Evolutionary conservation across 129 eudicot genomes (phyloP), one percentile per base, ranked within the genome.

Genomic region (Ambrosia artemisiifolia): DNA sequence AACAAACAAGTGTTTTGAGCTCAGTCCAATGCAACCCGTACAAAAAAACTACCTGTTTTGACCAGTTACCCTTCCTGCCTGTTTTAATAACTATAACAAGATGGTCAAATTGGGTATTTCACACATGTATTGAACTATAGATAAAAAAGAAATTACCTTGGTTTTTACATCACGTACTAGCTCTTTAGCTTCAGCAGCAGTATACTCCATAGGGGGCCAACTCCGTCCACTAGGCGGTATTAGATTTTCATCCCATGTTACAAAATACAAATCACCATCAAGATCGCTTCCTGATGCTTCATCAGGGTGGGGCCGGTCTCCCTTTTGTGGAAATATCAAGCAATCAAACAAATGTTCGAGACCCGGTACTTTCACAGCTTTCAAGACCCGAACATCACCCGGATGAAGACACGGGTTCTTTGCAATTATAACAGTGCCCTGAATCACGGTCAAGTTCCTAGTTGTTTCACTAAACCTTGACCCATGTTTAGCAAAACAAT

Each of bases 191-290:
- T 66, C 71, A 66, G 71, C 56, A 6, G 55, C 36, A 44, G 56
- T 43, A 43, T 66, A 66, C 71, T 66, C 71, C 71, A 66, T 63
- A n/a, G 68, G 68, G 1, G 68, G 33, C 68, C 68, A 63, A 36
- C 68, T 63, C 14, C 9, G 68, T 35, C 36, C 36, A 63, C 68
- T 63, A 35, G 68, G 68, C 7, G 68, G 68, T 63, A 63, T 63
- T 11, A 46, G 71, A 24, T 46, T 24, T 40, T 44, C 56, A 66
- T 66, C 71, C 71, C 71, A 44, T 0, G 71, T 66, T 20, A 66
- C 71, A 66, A 66, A 44, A 46, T 66, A 66, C 12, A 66, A 30
- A 66, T 66, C 71, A 3, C 68, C 68, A 16, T 63, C 68, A 36
- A 63, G 68, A 63, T 63, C 68, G 30, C 68, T 63, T 36, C 57